A percentile compares a stretch with the other conserved stretches of the same genome.
Evolutionary conservation across 2,329 filamentous ascomycete species (phyloP).

Genomic region (Alternaria angustiovoidea): DNA sequence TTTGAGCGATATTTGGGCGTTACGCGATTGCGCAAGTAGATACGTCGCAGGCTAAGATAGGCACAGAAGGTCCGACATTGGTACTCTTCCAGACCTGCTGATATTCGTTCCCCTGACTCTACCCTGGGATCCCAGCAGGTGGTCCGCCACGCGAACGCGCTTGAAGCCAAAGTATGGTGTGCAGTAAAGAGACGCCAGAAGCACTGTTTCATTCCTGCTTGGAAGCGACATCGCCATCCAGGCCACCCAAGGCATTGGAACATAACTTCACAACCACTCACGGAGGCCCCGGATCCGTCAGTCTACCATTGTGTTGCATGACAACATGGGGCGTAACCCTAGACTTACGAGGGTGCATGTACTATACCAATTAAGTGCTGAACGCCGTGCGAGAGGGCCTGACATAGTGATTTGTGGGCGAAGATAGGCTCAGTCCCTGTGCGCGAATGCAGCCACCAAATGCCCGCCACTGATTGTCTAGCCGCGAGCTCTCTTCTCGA

Average conservation of each 20-base stretch:
- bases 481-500: neutral
- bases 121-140: neutral
- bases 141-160: neutral
- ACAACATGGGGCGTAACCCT: neutral
- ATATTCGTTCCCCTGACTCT: neutral
- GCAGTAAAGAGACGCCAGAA: neutral
- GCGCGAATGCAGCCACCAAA: neutral
- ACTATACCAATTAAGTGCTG: conserved; percentile 1
- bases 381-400: conserved; percentile 1
- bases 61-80: neutral
- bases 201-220: neutral
- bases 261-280: neutral
- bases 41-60: neutral
- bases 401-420: neutral
- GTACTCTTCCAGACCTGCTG: neutral
- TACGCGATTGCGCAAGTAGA: neutral
- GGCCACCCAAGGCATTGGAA: neutral
- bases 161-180: neutral
- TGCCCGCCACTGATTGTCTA: neutral
- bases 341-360: neutral
- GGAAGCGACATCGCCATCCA: neutral
- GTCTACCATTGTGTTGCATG: neutral
- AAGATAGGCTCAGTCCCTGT: conserved; percentile 1
- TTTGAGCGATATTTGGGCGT: conserved; percentile 1
- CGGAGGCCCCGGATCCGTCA: conserved; percentile 1